Conservation (phyloP, 495 filamentous ascomycete genomes). For the Podospora bellae-mahoneyi region DNA sequence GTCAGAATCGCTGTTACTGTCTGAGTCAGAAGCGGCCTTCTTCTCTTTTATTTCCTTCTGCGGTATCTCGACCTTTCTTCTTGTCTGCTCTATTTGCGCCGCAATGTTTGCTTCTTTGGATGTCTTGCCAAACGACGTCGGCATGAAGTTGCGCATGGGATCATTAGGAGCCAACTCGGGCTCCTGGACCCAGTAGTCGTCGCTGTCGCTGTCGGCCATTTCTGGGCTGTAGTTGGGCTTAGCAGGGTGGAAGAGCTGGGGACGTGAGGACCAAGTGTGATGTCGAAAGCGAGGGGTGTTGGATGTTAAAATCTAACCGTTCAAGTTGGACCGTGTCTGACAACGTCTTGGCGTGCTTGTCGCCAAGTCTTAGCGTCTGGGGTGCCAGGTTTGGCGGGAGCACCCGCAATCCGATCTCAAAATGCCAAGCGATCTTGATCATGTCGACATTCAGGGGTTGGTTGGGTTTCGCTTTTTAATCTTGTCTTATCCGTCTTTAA, state of each 20-base stretch:
- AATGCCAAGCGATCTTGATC: neutral
- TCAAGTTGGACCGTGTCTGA: neutral
- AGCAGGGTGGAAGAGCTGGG: neutral
- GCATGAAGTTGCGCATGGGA: conserved; percentile 76
- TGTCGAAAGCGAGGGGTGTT: neutral
- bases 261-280: conserved; percentile 5
- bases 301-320: neutral
- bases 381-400: neutral
- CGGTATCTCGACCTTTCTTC: conserved; percentile 50
- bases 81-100: conserved; percentile 74
- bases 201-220: conserved; percentile 62
- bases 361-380: conserved; percentile 5
- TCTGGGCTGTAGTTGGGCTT: conserved; percentile 3
- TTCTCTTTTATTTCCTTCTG: conserved; percentile 26
- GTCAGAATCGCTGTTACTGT: conserved; percentile 48
- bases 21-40: conserved; percentile 37
- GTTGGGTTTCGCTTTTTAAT: neutral
- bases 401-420: neutral
- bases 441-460: neutral
- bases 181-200: conserved; percentile 57
- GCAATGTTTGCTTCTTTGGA: conserved; percentile 67
- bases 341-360: conserved; percentile 12
- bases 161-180: conserved; percentile 58
- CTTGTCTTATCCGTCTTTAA: neutral
- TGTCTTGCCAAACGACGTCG: conserved; percentile 83